Evolutionary conservation across 257 asterid species (phyloP).

Genomic region (Scutellaria barbata): DNA sequence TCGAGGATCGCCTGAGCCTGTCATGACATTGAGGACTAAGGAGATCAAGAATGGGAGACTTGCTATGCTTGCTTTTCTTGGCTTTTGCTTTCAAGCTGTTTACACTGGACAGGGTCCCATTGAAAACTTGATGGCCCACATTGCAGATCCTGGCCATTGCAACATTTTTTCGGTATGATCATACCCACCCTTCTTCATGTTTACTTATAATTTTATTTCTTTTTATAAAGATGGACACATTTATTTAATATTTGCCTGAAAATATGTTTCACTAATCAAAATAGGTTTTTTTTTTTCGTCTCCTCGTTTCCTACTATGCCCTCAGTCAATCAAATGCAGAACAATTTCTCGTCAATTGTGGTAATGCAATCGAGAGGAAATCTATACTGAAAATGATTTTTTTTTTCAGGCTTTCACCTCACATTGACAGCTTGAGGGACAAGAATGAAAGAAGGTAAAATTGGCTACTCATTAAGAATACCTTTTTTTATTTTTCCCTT

Average conservation of each 20-base stretch:
- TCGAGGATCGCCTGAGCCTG: slow-evolving; percentile 90
- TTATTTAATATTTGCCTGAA: no score
- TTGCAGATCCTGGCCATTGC: slow-evolving; percentile 92
- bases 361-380: no score
- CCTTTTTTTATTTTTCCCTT: not conserved
- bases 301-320: no score
- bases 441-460: slow-evolving; percentile 4
- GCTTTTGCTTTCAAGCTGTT: slow-evolving; percentile 82
- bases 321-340: no score
- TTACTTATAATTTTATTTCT: no score
- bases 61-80: slow-evolving; percentile 87
- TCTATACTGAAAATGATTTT: no score
- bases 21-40: slow-evolving; percentile 82
- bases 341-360: no score
- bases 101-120: slow-evolving; percentile 75
- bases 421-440: slow-evolving; percentile 20
- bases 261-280: no score
- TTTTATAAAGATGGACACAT: no score
- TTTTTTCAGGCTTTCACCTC: slow-evolving; percentile 64
- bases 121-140: slow-evolving; percentile 70
- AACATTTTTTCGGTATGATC: slow-evolving; percentile 72
- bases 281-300: no score
- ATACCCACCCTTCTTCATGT: not conserved
- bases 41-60: slow-evolving; percentile 91
- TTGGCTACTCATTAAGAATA: not conserved